Evolutionary conservation across 1,284 basidiomycete genomes (phyloP), one percentile per base, ranked within the genome.

Genomic region (Ustilago sp.): DNA sequence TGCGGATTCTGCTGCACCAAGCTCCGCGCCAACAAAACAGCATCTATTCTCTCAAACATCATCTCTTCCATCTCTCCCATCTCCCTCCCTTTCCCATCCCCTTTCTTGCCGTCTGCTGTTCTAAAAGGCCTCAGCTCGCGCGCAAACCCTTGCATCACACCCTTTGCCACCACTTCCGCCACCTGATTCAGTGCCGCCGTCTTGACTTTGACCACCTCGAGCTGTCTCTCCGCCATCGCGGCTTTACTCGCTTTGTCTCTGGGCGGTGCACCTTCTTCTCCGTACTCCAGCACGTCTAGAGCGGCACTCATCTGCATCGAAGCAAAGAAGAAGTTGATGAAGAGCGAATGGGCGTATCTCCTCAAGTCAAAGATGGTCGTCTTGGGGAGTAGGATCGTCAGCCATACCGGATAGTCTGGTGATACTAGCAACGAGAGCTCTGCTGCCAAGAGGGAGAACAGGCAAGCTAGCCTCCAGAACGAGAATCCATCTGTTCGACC

Each of bases 281-380:
- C 72, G 38, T 74, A 74, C 52, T 74, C 72, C 2, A 74, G 41
- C 54, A 69, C 72, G 31, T 72, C 69, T 13, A 77, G 52, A 4
- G 90, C 90, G 63, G 91, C 89, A 45, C 93, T 86, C 12, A 90
- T 90, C 39, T 91, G 89, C 17, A 89, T 90, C 19, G 93, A 87
- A 0, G 92, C 92, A 47, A 93, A 88, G 41, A 90, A 91, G 59
- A 91, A 80, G 80, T 92, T 90, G 73, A 93, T 86, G 83, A 92
- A 93, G 32, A 93, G 80, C 74, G 92, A 90, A 79, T 93, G 93
- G n/a, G 94, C 87, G 83, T 93, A 89, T 23, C 89, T 86, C 71
- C 93, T 88, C 81, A 93, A 90, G 77, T 94, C 92, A 83, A 91
- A 91, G 2, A 90, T 88, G 0, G 91, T 90, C 13, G 91, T 89